A percentile compares a stretch with the other conserved stretches of the same genome.
These are phyloP conservation scores for Globomyces pollinis-pini DNA, from an alignment of 192 early-diverging fungal species.

Conservation along the genomic window DNA sequence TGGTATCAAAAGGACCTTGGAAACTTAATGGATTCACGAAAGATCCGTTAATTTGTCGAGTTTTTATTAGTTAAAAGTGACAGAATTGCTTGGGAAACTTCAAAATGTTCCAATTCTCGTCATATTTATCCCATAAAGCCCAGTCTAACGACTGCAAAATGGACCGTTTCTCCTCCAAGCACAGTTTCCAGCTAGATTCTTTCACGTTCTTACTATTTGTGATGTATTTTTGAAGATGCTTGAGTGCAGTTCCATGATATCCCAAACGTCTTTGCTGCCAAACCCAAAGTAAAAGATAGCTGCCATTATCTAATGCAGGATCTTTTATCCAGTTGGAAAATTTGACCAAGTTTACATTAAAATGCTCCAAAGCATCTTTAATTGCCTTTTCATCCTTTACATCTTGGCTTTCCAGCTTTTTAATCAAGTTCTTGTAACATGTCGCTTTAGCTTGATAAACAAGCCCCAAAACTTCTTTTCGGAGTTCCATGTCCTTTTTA, in stretches of 20 bases:
- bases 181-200: too few species aligned
- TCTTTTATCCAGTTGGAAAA: slow-evolving; percentile 55
- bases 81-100: slow-evolving; percentile 18
- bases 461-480: slow-evolving; percentile 54
- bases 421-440: neutral
- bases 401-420: neutral
- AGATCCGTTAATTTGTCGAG: too few species aligned
- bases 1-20: too few species aligned
- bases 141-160: slow-evolving; percentile 61
- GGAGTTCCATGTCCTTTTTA: slow-evolving; percentile 67
- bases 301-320: slow-evolving; percentile 42
- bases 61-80: too few species aligned
- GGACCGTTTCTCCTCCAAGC: slow-evolving; percentile 42
- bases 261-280: slow-evolving; percentile 43
- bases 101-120: slow-evolving; percentile 48
- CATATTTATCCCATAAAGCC: slow-evolving; percentile 60
- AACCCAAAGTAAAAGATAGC: slow-evolving; percentile 51
- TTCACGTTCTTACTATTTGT: slow-evolving; percentile 41
- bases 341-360: slow-evolving; percentile 51
- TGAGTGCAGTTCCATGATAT: slow-evolving; percentile 61
- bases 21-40: too few species aligned
- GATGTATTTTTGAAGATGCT: slow-evolving; percentile 65
- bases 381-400: neutral
- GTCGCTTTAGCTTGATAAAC: slow-evolving; percentile 54
- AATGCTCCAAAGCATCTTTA: slow-evolving; percentile 7